Evolutionary conservation across 352 stramenopile genomes (phyloP), one percentile per base, ranked within the genome.

Genomic region (Globisporangium irregulare): DNA sequence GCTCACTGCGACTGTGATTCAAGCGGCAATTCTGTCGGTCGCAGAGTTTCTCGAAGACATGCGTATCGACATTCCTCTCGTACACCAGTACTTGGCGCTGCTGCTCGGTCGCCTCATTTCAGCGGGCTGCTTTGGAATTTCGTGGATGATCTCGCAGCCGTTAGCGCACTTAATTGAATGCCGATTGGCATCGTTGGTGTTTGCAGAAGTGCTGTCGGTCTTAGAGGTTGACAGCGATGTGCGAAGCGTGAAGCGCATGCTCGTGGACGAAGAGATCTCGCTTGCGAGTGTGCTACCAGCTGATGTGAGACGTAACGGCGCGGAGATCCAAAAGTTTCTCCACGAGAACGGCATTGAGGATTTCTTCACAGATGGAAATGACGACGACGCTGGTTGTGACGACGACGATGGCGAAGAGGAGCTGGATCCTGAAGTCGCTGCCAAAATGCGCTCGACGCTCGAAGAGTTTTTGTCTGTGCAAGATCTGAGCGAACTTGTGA

Each of bases 31-130:
- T 4, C 65, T 89, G 25, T 86, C 81, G 22, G 85, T 83, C 20
- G 85, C 91, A 67, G 86, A 95, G 69, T 94, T 94, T 59, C 72
- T 96, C 6, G 89, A 95, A 62, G 89, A 96, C 43, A 79, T 96
- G 64, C 83, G 81, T 59, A 96, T 96, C 59, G 89, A 96, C 67
- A 87, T 95, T 32, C 89, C 89, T 20, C 76, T 92, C 15, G 83
- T 92, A 20, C 86, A 95, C 53, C 77, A 93, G 71, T 94, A 94
- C 72, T 88, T 76, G 29, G 89, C 79, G 6, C 59, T 91, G 25
- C 67, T 95, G 36, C 81, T 96, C 57, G 89, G 87, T 14, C 79
- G 85, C 8, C 75, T 96, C 56, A 89, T 96, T 54, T 75, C 77
- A 32, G 81, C 76, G 1, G 89, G 89, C 22, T 96, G 89, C 66